Base-by-base conservation (phyloP, 495 filamentous ascomycete species). In the Penicilliopsis zonata region DNA sequence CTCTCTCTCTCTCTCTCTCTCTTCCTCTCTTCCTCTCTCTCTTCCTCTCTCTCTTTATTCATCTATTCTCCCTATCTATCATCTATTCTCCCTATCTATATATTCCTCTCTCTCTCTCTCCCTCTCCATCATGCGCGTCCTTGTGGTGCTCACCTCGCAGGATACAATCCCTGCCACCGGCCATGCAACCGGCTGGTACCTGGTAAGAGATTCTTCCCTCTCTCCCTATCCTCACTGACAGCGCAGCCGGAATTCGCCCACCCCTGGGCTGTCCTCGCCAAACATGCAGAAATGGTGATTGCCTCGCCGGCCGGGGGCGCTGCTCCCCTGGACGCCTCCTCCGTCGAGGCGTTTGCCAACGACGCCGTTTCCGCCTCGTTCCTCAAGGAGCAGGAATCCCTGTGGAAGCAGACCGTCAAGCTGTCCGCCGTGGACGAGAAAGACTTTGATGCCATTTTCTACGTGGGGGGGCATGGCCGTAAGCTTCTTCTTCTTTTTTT, bases 391-490 rank as follows among this genome's bases (percentile, higher is more conserved):
- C 49, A 79, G 24, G 44, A 64, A 26, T 33, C 52, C 2, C 52
- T 80, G 3, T 86, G 78, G 76, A 70, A 73, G 44, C 61, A 75
- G 18, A 83, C 80, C 0, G 37, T 61, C 2, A 65, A 65, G 35
- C 47, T 85, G 1, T 38, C 52, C 0, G 46, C 60, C 2, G 59
- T 80, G 29, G 24, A 66, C 0, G 68, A 72, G 0, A 59, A 37
- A 25, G 74, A 82, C 27, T 85, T 74, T 44, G 79, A 73, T 32
- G 80, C 74, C 15, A 53, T 86, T 27, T 82, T 78, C 51, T 82
- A 69, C 50, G 78, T 82, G 9, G 82, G 82, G 41, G 81, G 81
- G 15, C 76, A 85, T 53, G 81, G 80, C n/a, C 80, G 72, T 75
- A 55, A 30, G 70, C 58, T 13, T 10, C 30, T 30, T 20, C 23